A percentile compares a stretch with the other conserved stretches of the same genome.
Evolutionary conservation across 306 rosid species (phyloP).

Genomic region (Canavalia gladiata): DNA sequence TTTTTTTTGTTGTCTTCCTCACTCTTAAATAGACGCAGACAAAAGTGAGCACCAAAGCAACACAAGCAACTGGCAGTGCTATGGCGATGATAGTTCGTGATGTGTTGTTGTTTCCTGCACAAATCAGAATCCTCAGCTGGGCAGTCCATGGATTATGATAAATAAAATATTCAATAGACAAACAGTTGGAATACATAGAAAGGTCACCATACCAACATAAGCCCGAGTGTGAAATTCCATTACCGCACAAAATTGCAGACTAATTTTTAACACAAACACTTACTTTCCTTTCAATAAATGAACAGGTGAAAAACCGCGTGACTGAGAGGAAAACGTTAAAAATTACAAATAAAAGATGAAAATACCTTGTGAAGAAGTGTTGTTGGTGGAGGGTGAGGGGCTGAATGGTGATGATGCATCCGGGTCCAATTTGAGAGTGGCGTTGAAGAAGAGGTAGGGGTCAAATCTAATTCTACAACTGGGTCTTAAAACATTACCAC

Average conservation of each 20-base stretch:
- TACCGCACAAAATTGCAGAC: not conserved
- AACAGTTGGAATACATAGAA: not conserved
- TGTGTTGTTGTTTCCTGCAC: slow-evolving; percentile 32
- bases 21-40: slow-evolving; percentile 12
- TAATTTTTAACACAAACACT: too few species aligned
- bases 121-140: not conserved
- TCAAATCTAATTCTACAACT: slow-evolving; percentile 45
- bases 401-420: not conserved
- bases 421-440: not conserved
- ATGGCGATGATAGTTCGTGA: not conserved
- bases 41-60: slow-evolving; percentile 1
- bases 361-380: slow-evolving; percentile 1
- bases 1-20: not conserved
- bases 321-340: too few species aligned
- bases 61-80: slow-evolving; percentile 15
- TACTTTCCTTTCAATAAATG: too few species aligned
- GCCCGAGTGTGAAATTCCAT: not conserved
- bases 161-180: not conserved
- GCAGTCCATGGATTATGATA: not conserved
- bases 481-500: not conserved
- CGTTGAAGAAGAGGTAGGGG: not conserved
- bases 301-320: too few species aligned
- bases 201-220: not conserved
- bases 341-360: too few species aligned
- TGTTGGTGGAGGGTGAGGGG: not conserved